Evolutionary conservation across 2,329 filamentous ascomycete genomes (phyloP).

Genomic region (Cordyceps cateniannulata): DNA sequence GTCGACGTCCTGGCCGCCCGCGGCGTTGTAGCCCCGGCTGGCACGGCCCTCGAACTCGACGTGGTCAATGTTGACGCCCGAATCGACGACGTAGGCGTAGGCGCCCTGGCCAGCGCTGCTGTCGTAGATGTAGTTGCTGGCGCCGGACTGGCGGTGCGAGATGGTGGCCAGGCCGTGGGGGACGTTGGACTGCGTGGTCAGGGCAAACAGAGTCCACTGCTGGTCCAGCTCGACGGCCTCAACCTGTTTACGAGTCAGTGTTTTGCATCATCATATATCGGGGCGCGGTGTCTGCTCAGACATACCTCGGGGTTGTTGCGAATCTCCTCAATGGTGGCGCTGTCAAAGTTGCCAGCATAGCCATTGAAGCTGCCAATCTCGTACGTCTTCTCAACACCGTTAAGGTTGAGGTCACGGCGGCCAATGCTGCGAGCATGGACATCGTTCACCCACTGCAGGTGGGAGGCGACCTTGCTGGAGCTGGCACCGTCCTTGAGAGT

Average conservation of each 20-base stretch:
- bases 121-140: conserved; percentile 31
- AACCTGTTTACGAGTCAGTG: conserved; percentile 21
- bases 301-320: conserved; percentile 33
- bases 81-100: conserved; percentile 59
- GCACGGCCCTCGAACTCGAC: conserved; percentile 51
- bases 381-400: conserved; percentile 25
- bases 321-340: conserved; percentile 34
- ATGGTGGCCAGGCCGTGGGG: conserved; percentile 40
- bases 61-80: conserved; percentile 53
- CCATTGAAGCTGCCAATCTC: conserved; percentile 30
- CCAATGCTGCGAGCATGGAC: conserved; percentile 27
- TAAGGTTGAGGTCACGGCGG: conserved; percentile 27
- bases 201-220: conserved; percentile 20
- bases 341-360: conserved; percentile 38
- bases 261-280: not conserved
- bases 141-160: conserved; percentile 31
- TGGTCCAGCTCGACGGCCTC: conserved; percentile 27
- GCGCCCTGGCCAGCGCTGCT: conserved; percentile 46
- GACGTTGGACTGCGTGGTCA: conserved; percentile 27
- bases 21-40: conserved; percentile 20
- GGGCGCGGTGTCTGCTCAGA: not conserved
- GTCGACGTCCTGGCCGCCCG: conserved; percentile 47
- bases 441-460: conserved; percentile 26
- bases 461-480: conserved; percentile 25
- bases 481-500: conserved; percentile 34